A percentile compares a stretch with the other conserved stretches of the same genome.
phyloP scores from a whole-genome alignment of 208 protist species.

The Novymonas esmeraldas region DNA sequence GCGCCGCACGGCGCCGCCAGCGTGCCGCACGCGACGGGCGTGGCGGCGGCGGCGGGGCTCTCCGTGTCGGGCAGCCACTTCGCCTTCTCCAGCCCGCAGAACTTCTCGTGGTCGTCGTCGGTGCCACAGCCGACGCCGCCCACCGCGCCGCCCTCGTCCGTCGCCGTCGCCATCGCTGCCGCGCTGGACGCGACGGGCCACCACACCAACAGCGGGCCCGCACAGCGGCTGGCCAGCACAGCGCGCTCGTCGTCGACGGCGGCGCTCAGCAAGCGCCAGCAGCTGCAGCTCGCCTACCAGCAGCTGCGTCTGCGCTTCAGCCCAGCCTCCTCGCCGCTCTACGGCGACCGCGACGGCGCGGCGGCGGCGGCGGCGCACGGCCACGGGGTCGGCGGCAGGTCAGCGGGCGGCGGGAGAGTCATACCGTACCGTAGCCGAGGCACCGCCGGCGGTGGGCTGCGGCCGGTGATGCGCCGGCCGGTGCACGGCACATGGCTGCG shows the following conservation, averaged over 20 bases:
- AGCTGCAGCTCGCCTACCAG: constrained; percentile 15
- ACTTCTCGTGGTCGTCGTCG: not conserved
- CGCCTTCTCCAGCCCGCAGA: not conserved
- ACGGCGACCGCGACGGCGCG: not conserved
- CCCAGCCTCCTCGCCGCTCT: not conserved
- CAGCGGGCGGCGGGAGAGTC: not conserved
- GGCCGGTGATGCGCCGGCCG: not conserved
- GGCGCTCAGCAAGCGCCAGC: constrained; percentile 7
- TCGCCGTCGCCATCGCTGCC: not conserved
- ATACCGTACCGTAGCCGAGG: not conserved
- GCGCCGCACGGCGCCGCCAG: not conserved
- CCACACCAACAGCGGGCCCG: no score
- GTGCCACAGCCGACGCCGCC: not conserved
- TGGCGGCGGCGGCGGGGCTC: not conserved
- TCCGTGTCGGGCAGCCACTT: not conserved
- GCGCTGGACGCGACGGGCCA: no score
- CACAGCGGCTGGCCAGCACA: no score
- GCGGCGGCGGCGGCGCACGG: not conserved
- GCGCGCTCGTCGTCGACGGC: no score
- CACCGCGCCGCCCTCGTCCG: not conserved
- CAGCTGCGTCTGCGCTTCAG: constrained; percentile 12
- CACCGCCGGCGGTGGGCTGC: not conserved
- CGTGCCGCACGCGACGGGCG: not conserved
- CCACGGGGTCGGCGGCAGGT: not conserved
- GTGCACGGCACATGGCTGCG: constrained; percentile 1